Evolutionary conservation across 176 grass and related monocot species (phyloP), one percentile per base, ranked within the genome.

Genomic region (Triticum timopheevii): DNA sequence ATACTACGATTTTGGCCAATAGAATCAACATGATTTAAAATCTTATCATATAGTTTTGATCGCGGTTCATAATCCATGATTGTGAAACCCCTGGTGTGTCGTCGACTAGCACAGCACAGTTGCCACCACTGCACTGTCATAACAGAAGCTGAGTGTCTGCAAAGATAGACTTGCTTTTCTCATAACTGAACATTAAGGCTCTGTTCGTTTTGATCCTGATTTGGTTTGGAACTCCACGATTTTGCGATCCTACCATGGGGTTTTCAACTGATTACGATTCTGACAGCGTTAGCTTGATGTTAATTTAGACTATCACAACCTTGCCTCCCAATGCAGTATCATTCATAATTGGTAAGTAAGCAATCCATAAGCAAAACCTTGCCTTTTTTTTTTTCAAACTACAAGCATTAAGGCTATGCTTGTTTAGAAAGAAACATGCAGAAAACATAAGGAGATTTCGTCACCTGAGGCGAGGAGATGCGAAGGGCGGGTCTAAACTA

Each of bases 141-240:
- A 52, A 52, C 49, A 52, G 49, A 2, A 52, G 0, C 49, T 0
- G 15, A 52, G 12, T 47, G 45, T 47, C 45, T 0, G 49, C 49
- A 2, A 1, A 1, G 49, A 2, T 52, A 16, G 4, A 50, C 47
- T 50, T 16, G 1, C 2, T 20, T 56, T 20, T 56, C 6, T 50
- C 4, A 19, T 0, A 54, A 56, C 2, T 19, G 2, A 20, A 56
- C 52, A 56, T 20, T 56, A 56, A 2, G 17, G 17, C 6, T 1
- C 49, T 49, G 13, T 49, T 15, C 45, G 13, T 49, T 47, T 49
- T 15, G 45, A 49, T 49, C 45, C 47, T 7, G 6, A 7, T 7
- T 7, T 19, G 16, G 50, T 54, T 54, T 0, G 0, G 6, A 19
- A 19, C 2, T 19, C 50, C 0, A 7, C 0, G 49, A 19, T 16